These are phyloP conservation scores for Sphagnum contortum DNA, from an alignment of 225 moss, liverwort and hornwort species.

Conservation along the genomic window DNA sequence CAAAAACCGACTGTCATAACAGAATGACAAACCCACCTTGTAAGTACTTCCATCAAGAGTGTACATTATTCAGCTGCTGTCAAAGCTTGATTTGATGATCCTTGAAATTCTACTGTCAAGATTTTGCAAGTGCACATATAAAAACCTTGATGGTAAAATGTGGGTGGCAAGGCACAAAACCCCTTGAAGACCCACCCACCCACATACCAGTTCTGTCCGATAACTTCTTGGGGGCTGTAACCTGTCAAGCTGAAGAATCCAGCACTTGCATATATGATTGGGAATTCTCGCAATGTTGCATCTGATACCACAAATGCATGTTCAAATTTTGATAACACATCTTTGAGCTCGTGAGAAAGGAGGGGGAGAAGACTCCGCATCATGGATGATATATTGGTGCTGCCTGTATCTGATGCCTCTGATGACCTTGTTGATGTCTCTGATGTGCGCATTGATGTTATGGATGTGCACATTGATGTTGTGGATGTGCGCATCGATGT, in stretches of 20 bases:
- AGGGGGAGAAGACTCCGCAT: too few species aligned
- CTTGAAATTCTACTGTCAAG: too few species aligned
- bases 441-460: constrained; percentile 19
- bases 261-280: constrained; percentile 73
- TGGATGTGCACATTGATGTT: constrained; percentile 15
- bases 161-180: too few species aligned
- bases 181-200: too few species aligned
- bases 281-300: constrained; percentile 40
- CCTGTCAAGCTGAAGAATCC: constrained; percentile 88
- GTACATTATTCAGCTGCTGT: too few species aligned
- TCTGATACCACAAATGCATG: constrained; percentile 84
- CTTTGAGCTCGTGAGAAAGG: constrained; percentile 54
- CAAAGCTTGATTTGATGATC: too few species aligned
- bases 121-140: too few species aligned
- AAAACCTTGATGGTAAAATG: too few species aligned
- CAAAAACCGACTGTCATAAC: constrained; percentile 32
- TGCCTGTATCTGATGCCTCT: too few species aligned
- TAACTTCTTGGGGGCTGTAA: constrained; percentile 55
- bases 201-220: constrained; percentile 56
- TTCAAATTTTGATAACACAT: constrained; percentile 70
- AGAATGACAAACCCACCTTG: too few species aligned
- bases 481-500: neutral
- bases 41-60: too few species aligned
- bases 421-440: constrained; percentile 14
- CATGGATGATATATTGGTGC: too few species aligned